Evolutionary conservation across 805 yeast genomes (phyloP).

Genomic region (Ogataea ramenticola): DNA sequence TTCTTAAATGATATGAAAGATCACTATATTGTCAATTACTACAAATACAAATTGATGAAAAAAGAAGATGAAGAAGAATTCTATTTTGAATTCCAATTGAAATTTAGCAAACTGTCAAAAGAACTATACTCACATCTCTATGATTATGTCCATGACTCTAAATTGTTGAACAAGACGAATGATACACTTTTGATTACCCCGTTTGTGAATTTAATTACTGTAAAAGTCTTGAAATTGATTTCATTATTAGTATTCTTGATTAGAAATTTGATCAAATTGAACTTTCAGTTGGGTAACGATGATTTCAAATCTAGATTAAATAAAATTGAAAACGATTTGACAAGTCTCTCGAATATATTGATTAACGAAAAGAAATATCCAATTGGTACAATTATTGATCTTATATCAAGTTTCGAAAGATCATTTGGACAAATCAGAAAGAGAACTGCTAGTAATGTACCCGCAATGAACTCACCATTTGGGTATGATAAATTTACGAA

Average conservation of each 20-base stretch:
- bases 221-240: slow-evolving; percentile 21
- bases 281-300: slow-evolving; percentile 8
- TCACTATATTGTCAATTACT: slow-evolving; percentile 7
- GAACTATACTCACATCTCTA: slow-evolving; percentile 20
- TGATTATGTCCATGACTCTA: slow-evolving; percentile 22
- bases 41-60: not conserved
- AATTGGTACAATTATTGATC: not conserved
- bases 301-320: slow-evolving; percentile 18
- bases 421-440: not conserved
- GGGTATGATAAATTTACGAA: not conserved
- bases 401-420: not conserved
- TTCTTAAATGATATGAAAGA: slow-evolving; percentile 1
- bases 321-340: slow-evolving; percentile 4
- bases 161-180: not conserved
- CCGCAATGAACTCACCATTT: not conserved
- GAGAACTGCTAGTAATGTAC: not conserved
- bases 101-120: slow-evolving; percentile 21
- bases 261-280: slow-evolving; percentile 17
- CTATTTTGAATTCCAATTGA: slow-evolving; percentile 23
- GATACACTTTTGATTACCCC: slow-evolving; percentile 13
- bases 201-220: slow-evolving; percentile 15
- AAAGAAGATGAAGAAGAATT: slow-evolving; percentile 12
- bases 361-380: not conserved
- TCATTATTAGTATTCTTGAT: slow-evolving; percentile 11
- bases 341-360: not conserved